phyloP scores from a whole-genome alignment of 176 grass and related monocot species.

The Aegilops tauschii region DNA sequence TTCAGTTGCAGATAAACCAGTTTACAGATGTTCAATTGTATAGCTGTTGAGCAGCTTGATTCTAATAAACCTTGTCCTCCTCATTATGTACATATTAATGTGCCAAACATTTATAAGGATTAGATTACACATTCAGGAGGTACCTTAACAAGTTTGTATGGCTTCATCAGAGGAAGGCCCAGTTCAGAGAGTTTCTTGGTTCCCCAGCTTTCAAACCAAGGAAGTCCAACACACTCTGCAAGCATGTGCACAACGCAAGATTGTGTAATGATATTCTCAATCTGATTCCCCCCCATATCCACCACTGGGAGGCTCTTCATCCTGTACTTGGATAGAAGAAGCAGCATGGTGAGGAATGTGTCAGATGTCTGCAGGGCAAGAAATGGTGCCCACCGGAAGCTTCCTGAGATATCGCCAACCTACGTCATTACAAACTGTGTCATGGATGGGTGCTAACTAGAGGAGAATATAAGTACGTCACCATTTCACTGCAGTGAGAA shows the following conservation, averaged over 20 bases:
- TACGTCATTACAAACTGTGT: constrained; percentile 17
- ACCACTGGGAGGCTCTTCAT: constrained; percentile 97
- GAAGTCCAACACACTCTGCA: constrained; percentile 87
- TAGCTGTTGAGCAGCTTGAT: not conserved
- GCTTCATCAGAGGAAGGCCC: constrained; percentile 85
- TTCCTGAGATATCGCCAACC: constrained; percentile 86
- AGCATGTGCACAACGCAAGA: constrained; percentile 93
- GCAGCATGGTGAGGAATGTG: constrained; percentile 91
- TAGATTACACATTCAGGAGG: not conserved
- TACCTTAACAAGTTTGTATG: constrained; percentile 74
- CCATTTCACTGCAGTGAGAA: constrained; percentile 1
- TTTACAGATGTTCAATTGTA: not conserved
- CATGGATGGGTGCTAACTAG: not conserved
- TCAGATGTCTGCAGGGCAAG: constrained; percentile 91
- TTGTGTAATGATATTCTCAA: constrained; percentile 95
- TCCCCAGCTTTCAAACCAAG: constrained; percentile 97
- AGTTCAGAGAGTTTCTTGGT: constrained; percentile 71
- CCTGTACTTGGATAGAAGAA: constrained; percentile 93
- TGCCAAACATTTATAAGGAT: not conserved
- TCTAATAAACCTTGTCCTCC: not conserved
- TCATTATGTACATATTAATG: not conserved
- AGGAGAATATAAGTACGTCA: not conserved
- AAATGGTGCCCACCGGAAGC: constrained; percentile 96
- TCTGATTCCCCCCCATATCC: constrained; percentile 75
- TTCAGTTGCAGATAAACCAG: not conserved